These are phyloP conservation scores for Coffea humblotiana DNA, from an alignment of 305 asterid species.

Conservation along the genomic window DNA sequence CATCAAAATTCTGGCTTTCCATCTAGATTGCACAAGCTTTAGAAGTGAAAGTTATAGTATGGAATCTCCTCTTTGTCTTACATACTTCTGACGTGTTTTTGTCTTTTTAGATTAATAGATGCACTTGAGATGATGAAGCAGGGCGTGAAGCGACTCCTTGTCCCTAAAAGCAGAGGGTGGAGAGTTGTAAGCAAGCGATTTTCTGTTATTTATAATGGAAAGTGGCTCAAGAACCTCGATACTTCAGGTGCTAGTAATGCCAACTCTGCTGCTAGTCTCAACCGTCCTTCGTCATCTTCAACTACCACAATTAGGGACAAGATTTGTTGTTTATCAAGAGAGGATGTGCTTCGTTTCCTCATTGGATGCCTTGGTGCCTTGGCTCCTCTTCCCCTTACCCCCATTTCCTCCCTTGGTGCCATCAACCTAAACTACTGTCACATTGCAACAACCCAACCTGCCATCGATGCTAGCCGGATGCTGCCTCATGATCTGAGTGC, in stretches of 20 bases:
- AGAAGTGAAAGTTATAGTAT: neutral
- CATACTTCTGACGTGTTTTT: slow-evolving; percentile 11
- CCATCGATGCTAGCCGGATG: slow-evolving; percentile 56
- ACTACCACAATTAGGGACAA: slow-evolving; percentile 58
- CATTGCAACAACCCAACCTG: slow-evolving; percentile 67
- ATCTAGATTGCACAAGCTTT: too few species aligned
- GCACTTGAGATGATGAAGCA: slow-evolving; percentile 99
- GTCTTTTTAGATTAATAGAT: slow-evolving; percentile 71
- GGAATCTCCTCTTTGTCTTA: neutral
- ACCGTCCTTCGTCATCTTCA: slow-evolving; percentile 54
- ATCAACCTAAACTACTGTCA: slow-evolving; percentile 63
- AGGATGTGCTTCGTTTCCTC: slow-evolving; percentile 87
- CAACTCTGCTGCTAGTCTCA: slow-evolving; percentile 30
- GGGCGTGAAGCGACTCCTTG: slow-evolving; percentile 88
- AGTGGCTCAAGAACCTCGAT: slow-evolving; percentile 73
- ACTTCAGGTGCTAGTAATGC: slow-evolving; percentile 34
- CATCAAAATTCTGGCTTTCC: too few species aligned
- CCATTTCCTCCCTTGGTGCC: slow-evolving; percentile 71
- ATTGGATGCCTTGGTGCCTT: slow-evolving; percentile 95
- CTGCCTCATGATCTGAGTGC: slow-evolving; percentile 72
- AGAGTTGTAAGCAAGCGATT: slow-evolving; percentile 96
- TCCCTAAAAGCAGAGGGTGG: slow-evolving; percentile 86
- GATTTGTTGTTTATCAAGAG: slow-evolving; percentile 86
- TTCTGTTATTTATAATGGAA: slow-evolving; percentile 79
- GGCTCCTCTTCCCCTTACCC: slow-evolving; percentile 88